Evolutionary conservation across 371 early-diverging fungal genomes (phyloP).

Genomic region (Mucor irregularis): DNA sequence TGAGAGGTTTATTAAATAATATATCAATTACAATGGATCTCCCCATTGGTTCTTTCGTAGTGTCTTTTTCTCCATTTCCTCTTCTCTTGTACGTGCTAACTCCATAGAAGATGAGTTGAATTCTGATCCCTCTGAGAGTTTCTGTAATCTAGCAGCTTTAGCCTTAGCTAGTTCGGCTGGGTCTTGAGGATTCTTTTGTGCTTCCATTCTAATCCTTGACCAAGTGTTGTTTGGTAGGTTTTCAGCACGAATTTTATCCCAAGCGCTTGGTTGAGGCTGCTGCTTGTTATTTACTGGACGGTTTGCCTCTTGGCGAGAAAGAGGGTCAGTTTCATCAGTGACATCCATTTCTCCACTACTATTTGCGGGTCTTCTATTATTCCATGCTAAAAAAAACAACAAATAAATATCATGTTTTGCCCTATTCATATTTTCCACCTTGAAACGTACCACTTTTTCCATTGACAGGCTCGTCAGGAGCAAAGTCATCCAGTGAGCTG

Average conservation of each 20-base stretch:
- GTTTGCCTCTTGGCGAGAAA: constrained; percentile 1
- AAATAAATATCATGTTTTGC: not conserved
- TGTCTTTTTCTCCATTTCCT: constrained; percentile 21
- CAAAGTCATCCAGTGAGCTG: constrained; percentile 9
- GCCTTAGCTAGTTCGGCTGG: constrained; percentile 15
- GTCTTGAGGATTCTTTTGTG: constrained; percentile 28
- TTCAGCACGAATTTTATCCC: constrained; percentile 48
- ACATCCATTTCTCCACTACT: not conserved
- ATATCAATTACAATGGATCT: constrained; percentile 28
- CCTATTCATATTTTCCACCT: not conserved
- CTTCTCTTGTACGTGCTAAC: constrained; percentile 48
- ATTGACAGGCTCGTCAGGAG: constrained; percentile 12
- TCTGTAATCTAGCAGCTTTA: constrained; percentile 20
- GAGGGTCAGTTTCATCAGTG: constrained; percentile 11
- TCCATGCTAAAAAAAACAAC: constrained; percentile 6
- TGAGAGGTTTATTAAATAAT: no score
- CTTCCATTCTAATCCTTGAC: constrained; percentile 39
- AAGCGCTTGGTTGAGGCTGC: constrained; percentile 26
- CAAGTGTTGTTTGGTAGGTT: constrained; percentile 45
- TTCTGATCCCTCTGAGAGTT: constrained; percentile 27
- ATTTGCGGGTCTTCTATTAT: not conserved
- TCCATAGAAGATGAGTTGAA: constrained; percentile 14
- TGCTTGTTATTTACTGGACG: constrained; percentile 12
- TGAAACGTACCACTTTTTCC: not conserved
- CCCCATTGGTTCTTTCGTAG: constrained; percentile 44